A percentile compares a stretch with the other conserved stretches of the same genome.
phyloP scores from a whole-genome alignment of 2,329 filamentous ascomycete species.

The Exophiala sideris region DNA sequence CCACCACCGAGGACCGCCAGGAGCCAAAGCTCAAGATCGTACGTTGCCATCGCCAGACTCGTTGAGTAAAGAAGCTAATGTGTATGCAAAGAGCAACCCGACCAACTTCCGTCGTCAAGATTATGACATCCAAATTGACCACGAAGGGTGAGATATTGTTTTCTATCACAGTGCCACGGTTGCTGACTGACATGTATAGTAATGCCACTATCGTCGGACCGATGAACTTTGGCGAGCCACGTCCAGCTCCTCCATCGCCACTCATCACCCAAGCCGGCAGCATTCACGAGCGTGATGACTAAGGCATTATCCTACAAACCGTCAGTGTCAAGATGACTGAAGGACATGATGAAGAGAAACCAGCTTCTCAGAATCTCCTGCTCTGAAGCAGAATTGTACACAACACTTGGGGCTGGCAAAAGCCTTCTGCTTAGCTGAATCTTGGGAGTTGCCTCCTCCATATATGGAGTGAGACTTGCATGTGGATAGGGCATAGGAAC shows the following conservation, averaged over 20 bases:
- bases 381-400: too few relatives aligned
- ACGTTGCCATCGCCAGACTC: neutral
- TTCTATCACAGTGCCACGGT: neutral
- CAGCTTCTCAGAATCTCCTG: too few relatives aligned
- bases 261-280: too few relatives aligned
- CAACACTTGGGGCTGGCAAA: too few relatives aligned
- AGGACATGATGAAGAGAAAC: too few relatives aligned
- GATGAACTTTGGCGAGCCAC: too few relatives aligned
- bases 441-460: neutral
- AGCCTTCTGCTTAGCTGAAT: neutral
- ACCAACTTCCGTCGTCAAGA: conserved; percentile 45
- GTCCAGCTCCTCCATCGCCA: too few relatives aligned
- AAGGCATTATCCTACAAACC: neutral
- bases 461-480: neutral
- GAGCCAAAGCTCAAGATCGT: conserved; percentile 14
- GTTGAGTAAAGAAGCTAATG: neutral
- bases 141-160: conserved; percentile 36
- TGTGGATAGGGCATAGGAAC: conserved; percentile 2
- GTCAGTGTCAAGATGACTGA: too few relatives aligned
- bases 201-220: conserved; percentile 17
- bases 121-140: conserved; percentile 32
- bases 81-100: conserved; percentile 35
- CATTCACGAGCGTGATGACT: too few relatives aligned
- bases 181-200: neutral
- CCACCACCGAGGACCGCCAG: neutral